Conservation (phyloP, 2,329 filamentous ascomycete species). For the Colletotrichum endophyticum region DNA sequence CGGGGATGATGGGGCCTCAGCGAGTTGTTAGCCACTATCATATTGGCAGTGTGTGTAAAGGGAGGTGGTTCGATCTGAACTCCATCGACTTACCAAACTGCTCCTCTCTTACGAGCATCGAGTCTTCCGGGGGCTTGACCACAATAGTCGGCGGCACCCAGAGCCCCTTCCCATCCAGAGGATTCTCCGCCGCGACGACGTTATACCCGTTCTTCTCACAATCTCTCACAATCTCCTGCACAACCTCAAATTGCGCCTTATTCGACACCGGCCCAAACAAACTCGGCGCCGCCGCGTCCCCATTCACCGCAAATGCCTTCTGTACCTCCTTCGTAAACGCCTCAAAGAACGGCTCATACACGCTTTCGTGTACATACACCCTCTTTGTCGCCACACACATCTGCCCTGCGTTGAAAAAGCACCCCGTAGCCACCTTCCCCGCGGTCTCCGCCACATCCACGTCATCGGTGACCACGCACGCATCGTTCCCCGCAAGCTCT, state of each 20-base stretch:
- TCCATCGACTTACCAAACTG: slow-evolving; percentile 37
- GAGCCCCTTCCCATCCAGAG: slow-evolving; percentile 48
- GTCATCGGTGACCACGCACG: slow-evolving; percentile 57
- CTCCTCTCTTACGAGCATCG: slow-evolving; percentile 60
- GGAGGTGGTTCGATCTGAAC: not conserved
- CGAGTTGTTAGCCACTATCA: not conserved
- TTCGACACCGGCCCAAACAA: slow-evolving; percentile 66
- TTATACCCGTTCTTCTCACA: slow-evolving; percentile 30
- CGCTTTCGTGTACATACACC: slow-evolving; percentile 64
- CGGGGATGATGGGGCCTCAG: slow-evolving; percentile 64
- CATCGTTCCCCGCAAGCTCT: slow-evolving; percentile 61
- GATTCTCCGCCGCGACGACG: slow-evolving; percentile 32
- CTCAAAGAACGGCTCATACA: slow-evolving; percentile 60
- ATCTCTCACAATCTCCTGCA: slow-evolving; percentile 50
- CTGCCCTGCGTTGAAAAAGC: slow-evolving; percentile 59
- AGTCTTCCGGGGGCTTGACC: slow-evolving; percentile 61
- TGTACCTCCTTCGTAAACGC: slow-evolving; percentile 29
- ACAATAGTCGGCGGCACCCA: slow-evolving; percentile 64
- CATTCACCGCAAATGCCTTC: not conserved
- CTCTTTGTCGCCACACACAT: slow-evolving; percentile 63
- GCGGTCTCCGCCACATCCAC: slow-evolving; percentile 52
- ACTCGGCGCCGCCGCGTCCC: slow-evolving; percentile 19
- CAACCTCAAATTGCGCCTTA: slow-evolving; percentile 65
- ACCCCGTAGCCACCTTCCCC: slow-evolving; percentile 44
- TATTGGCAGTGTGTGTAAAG: too few relatives aligned